A percentile compares a stretch with the other conserved stretches of the same genome.
These are phyloP conservation scores for Elsinoe fawcettii DNA, from an alignment of 2,329 filamentous ascomycete genomes.

Conservation along the genomic window DNA sequence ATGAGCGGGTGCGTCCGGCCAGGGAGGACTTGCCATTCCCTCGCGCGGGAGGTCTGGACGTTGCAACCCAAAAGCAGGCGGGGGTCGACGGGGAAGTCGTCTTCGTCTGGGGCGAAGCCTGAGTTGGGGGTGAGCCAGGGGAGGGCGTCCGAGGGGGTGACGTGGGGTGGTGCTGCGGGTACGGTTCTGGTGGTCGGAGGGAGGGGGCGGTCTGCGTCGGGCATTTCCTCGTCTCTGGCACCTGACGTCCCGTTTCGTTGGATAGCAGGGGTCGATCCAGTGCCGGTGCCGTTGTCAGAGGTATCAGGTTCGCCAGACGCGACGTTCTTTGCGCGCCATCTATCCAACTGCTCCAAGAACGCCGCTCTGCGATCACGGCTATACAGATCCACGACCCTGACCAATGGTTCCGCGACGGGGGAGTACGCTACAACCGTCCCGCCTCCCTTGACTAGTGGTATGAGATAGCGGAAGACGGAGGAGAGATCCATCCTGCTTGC, in stretches of 20 bases:
- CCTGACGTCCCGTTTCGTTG: background rate
- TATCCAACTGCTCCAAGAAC: conserved; percentile 48
- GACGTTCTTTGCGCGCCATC: conserved; percentile 21
- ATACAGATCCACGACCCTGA: conserved; percentile 73
- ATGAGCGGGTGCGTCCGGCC: conserved; percentile 89
- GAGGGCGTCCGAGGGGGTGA: background rate
- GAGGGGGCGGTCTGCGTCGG: too few relatives aligned
- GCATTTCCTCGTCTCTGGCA: background rate
- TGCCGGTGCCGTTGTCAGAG: background rate
- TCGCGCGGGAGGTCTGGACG: conserved; percentile 71
- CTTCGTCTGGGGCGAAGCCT: conserved; percentile 29
- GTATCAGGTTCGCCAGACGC: background rate
- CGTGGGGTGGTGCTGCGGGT: too few relatives aligned
- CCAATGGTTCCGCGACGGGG: conserved; percentile 69
- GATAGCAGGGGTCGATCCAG: too few relatives aligned
- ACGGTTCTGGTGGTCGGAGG: too few relatives aligned
- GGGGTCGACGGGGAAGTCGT: conserved; percentile 82
- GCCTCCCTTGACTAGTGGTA: conserved; percentile 76
- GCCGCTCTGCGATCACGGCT: conserved; percentile 70
- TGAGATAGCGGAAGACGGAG: conserved; percentile 63
- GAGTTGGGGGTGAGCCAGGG: background rate
- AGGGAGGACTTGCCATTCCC: conserved; percentile 84
- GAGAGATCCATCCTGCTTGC: conserved; percentile 75
- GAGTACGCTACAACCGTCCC: conserved; percentile 81
- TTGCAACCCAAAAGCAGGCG: conserved; percentile 70